These are phyloP conservation scores for Cutaneotrichosporon cavernicola DNA, from an alignment of 1,284 basidiomycete species.

Conservation along the genomic window DNA sequence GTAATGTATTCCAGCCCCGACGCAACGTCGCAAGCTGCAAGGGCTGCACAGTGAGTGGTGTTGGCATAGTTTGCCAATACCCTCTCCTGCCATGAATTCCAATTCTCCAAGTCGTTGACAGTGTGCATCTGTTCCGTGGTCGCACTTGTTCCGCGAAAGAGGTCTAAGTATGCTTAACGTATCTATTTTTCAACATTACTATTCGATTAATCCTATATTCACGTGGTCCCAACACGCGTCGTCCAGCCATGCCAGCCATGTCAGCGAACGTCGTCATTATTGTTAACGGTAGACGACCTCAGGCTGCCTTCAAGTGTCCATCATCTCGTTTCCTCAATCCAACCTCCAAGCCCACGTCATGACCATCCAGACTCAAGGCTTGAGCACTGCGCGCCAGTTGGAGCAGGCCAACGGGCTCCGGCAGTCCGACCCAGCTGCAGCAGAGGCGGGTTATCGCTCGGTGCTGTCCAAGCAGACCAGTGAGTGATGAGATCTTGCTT, in stretches of 20 bases:
- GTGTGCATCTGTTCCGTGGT: no score
- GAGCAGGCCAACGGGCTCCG: conserved; percentile 31
- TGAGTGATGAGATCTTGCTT: conserved; percentile 20
- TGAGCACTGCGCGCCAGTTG: conserved; percentile 23
- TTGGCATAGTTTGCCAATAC: no score
- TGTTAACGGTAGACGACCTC: not conserved
- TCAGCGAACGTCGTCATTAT: not conserved
- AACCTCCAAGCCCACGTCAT: conserved; percentile 16
- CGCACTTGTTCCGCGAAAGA: no score
- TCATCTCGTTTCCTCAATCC: not conserved
- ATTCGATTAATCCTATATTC: not conserved
- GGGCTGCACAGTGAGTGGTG: no score
- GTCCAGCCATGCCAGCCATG: not conserved
- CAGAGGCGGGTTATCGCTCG: conserved; percentile 42
- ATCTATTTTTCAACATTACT: not conserved
- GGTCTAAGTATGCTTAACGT: not conserved
- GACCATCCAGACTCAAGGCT: conserved; percentile 26
- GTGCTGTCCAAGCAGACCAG: conserved; percentile 42
- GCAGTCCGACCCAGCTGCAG: conserved; percentile 38
- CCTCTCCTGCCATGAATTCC: no score
- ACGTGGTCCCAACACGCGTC: conserved; percentile 2
- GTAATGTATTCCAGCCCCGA: no score
- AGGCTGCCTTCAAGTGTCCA: not conserved
- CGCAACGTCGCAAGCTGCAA: no score
- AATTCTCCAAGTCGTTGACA: no score